Evolutionary conservation across 768 basidiomycete genomes (phyloP), one percentile per base, ranked within the genome.

Genomic region (Lentinula lateritia): DNA sequence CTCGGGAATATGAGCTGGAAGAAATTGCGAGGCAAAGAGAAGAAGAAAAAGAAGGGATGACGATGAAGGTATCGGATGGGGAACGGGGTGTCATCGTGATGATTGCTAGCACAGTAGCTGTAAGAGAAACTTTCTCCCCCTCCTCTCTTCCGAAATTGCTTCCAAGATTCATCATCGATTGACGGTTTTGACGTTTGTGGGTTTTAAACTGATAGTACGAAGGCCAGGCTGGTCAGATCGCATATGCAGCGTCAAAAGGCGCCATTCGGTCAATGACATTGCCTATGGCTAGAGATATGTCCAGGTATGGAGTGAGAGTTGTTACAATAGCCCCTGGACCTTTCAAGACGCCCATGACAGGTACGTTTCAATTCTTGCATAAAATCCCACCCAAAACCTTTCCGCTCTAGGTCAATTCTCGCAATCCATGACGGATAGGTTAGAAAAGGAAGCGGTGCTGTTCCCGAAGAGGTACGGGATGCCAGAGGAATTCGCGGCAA

Each of bases 51-150:
- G 42, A 15, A 32, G 16, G 6, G 32, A 36, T 9, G 15, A 6
- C 10, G 13, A 23, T 12, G 20, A 10, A 7, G 8, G 74, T 75
- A 2, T 55, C 68, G 0, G 83, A 85, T 61, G 83, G 78, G 1
- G 86, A 88, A 67, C 71, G 82, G 23, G 86, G 85, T 5, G 80
- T 86, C 8, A 72, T 88, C n/a, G 67, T 86, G 20, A 76, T 86
- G 63, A 80, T 85, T 18, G 73, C 83, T 6, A 84, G 83, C 64
- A 75, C 80, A 20, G 81, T 83, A 43, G 84, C 84, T 28, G 81
- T 82, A 52, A 68, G 79, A 71, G 6, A 15, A 5, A 15, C 13
- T 28, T 52, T 50, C 23, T 32, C 5, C 12, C 8, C 9, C 6
- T 52, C 50, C 20, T 15, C 35, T 52, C 38, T 39, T 39, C 28